Base-by-base conservation (phyloP, 2,329 filamentous ascomycete species). In the Colletotrichum somersetense region DNA sequence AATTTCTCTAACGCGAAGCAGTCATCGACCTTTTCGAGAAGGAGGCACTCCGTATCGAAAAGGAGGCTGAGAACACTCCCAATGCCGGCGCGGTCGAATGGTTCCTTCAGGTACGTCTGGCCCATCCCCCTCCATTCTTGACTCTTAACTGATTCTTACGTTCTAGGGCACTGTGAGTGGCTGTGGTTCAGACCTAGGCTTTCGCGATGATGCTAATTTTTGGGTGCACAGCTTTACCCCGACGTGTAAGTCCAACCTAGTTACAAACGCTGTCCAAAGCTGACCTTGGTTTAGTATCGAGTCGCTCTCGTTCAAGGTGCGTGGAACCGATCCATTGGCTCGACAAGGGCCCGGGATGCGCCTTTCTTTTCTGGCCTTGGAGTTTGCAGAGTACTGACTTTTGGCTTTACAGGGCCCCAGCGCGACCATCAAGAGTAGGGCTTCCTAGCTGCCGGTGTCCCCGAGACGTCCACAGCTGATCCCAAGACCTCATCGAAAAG, bases 31-130 rank as follows among this genome's bases (percentile, higher is more conserved):
- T 73, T 0, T 73, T 74, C 26, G 59, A 73, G 48, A 86, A 91
- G 71, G 91, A 95, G 80, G 95, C 93, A 2, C 77, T 83, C 73
- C 73, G 76, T 76, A 95, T 97, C 59, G 93, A 94, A 74, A 89
- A 89, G 67, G 90, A 87, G 38, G 93, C 93, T 0, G 89, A 90
- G 74, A 86, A 91, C 78, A 91, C 91, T 0, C 81, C 86, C 1
- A 86, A 87, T 66, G 91, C 90, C n/a, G 93, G 93, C 44, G 91
- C 92, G 77, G 92, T 98, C 50, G 89, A 94, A 77, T 98, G 90
- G 88, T 93, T 98, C 78, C 86, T 98, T 12, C 95, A 98, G 83
- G 61, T 35, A n/a, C 18, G 30, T 23, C 7, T n/a, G 53, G 35
- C 35, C 18, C 10, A 23, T n/a, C 18, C 30, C 30, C 30, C 53